Conservation (phyloP, 257 asterid genomes). For the Mitragyna speciosa region DNA sequence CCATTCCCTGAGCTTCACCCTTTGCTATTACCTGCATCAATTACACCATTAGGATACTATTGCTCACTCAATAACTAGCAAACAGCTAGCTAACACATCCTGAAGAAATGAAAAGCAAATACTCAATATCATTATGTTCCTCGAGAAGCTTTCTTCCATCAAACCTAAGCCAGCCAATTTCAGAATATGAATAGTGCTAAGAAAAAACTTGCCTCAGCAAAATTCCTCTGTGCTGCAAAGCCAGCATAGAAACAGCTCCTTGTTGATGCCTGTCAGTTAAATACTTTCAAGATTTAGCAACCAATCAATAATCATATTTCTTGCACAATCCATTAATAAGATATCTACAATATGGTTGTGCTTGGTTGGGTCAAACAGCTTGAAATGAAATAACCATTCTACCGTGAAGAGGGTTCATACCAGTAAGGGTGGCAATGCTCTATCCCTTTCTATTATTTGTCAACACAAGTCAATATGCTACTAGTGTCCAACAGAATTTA, state of each 20-base stretch:
- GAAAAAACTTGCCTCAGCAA: conserved; percentile 70
- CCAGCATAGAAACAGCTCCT: conserved; percentile 98
- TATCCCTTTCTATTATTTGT: neutral
- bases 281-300: neutral
- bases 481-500: neutral
- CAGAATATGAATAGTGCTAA: conserved; percentile 8
- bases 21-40: conserved; percentile 85
- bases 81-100: neutral
- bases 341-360: too few species aligned
- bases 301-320: too few species aligned
- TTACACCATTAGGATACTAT: conserved; percentile 23
- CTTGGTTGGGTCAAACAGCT: neutral
- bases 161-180: neutral
- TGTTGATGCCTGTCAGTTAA: conserved; percentile 75
- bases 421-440: neutral
- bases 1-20: conserved; percentile 99
- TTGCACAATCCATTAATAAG: neutral
- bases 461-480: neutral
- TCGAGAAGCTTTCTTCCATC: neutral
- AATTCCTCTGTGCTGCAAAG: conserved; percentile 97
- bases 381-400: neutral
- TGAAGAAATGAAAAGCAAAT: neutral
- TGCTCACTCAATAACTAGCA: conserved; percentile 8
- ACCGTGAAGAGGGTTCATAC: neutral
- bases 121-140: neutral